Evolutionary conservation across 352 stramenopile species (phyloP), one percentile per base, ranked within the genome.

Genomic region (Pythium coloratum): DNA sequence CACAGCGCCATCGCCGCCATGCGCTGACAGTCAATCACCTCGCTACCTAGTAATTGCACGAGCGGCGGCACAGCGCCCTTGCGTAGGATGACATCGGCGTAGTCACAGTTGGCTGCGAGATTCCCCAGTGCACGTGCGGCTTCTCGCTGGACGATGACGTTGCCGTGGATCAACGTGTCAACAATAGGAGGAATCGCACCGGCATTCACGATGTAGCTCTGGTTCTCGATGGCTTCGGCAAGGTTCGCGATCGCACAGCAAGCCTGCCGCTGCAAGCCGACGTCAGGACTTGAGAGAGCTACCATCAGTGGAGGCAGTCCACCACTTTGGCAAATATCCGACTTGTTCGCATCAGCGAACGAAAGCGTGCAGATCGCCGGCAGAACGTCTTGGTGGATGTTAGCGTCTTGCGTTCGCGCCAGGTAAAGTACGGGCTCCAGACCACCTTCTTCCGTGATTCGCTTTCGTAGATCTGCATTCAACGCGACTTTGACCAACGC

Each of bases 371-470:
- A 98, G 64, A 98, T 89, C 32, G 92, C 94, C 6, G 93, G 91
- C 6, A 98, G 67, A 2, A 97, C 89, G 67, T 98, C 90, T 26
- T 88, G 78, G 64, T 99, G 93, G 36, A 99, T 94, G 38, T 96
- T 81, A 0, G 84, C 71, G 67, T 98, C 87, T 62, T 99, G 91
- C 13, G 92, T 99, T 36, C 94, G 77, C 5, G 94, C 91, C 1
- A 99, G 86, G 72, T 97, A 99, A 0, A 99, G 79, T n/a, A 99
- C 94, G 0, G 97, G 92, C 71, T 98, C 95, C 1, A 99, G 78
- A 5, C 95, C 96, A 18, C 96, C 96, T 73, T 98, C 95, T 53
- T 98, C 91, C 0, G 96, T 98, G 49, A 99, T 91, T 36, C 92
- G 84, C 72, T 97, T 93, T 38, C 94, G 89, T 44, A 99, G 75